These are phyloP conservation scores for Penicillium sp. DNA, from an alignment of 2,329 filamentous ascomycete species.

Conservation along the genomic window DNA sequence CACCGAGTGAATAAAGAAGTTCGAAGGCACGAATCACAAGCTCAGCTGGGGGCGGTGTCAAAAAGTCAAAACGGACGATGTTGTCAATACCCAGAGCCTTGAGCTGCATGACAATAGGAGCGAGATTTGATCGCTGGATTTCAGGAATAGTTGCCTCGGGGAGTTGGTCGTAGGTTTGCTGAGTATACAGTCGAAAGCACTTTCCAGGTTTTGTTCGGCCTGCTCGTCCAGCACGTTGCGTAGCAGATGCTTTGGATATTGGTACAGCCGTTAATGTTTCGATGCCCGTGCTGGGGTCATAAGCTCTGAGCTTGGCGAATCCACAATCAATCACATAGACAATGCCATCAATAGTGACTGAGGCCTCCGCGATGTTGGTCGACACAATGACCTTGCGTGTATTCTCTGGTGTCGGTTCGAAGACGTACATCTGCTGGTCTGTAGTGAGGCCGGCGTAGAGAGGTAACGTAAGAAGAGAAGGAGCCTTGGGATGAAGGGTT, in stretches of 20 bases:
- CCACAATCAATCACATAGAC: slow-evolving; percentile 87
- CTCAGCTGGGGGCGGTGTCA: slow-evolving; percentile 78
- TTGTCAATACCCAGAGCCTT: slow-evolving; percentile 96
- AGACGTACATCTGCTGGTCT: slow-evolving; percentile 92
- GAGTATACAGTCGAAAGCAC: slow-evolving; percentile 88
- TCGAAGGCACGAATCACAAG: slow-evolving; percentile 82
- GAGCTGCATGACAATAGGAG: slow-evolving; percentile 80
- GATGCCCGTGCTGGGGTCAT: slow-evolving; percentile 77
- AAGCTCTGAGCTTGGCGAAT: slow-evolving; percentile 83
- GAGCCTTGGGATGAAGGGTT: slow-evolving; percentile 55
- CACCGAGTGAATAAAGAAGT: slow-evolving; percentile 78
- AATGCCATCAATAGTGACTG: slow-evolving; percentile 88
- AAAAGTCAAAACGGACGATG: slow-evolving; percentile 80
- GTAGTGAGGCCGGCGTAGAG: slow-evolving; percentile 84
- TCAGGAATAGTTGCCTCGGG: slow-evolving; percentile 75
- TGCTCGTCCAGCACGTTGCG: slow-evolving; percentile 82
- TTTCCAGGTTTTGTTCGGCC: slow-evolving; percentile 87
- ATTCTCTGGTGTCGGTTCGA: slow-evolving; percentile 74
- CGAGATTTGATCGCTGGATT: slow-evolving; percentile 86
- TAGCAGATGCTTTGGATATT: slow-evolving; percentile 86
- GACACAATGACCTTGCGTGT: slow-evolving; percentile 87
- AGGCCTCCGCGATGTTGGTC: slow-evolving; percentile 95
- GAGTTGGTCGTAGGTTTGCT: slow-evolving; percentile 62
- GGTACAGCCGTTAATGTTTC: slow-evolving; percentile 78
- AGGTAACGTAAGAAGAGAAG: slow-evolving; percentile 65